Evolutionary conservation across 257 asterid species (phyloP).

Genomic region (Mentha longifolia): DNA sequence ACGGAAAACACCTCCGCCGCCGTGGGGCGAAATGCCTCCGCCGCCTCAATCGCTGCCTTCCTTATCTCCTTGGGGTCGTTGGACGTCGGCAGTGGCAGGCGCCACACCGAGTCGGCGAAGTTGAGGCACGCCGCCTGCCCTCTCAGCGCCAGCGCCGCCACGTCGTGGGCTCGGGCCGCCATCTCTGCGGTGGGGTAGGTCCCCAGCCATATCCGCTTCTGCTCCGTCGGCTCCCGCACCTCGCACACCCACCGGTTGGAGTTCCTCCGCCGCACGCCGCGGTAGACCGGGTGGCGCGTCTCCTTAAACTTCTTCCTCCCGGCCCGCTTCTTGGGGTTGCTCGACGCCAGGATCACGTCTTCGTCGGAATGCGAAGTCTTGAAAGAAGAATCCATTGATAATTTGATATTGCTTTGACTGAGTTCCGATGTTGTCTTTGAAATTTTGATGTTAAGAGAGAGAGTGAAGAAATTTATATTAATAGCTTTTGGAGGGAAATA

Average conservation of each 20-base stretch:
- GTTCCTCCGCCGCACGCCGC: conserved; percentile 57
- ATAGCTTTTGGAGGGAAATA: not conserved
- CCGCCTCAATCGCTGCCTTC: conserved; percentile 54
- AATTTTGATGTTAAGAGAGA: conserved; percentile 16
- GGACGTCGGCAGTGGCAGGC: conserved; percentile 49
- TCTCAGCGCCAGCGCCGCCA: conserved; percentile 65
- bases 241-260: conserved; percentile 70
- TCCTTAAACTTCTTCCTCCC: conserved; percentile 67
- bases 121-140: conserved; percentile 59
- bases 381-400: not conserved
- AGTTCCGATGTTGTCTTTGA: not conserved
- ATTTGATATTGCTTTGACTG: no score
- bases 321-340: conserved; percentile 53
- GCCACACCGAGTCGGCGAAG: conserved; percentile 70
- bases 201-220: conserved; percentile 72
- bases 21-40: conserved; percentile 48
- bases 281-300: conserved; percentile 66
- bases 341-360: conserved; percentile 37
- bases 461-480: not conserved
- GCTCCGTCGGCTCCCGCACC: conserved; percentile 59
- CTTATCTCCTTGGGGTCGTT: conserved; percentile 51
- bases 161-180: conserved; percentile 83
- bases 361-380: conserved; percentile 39
- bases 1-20: conserved; percentile 6
- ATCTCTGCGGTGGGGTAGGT: conserved; percentile 73